Percentiles rank a stretch among this genome's conserved stretches.
Conservation (phyloP, 257 asterid species). For the Verbascum thapsus region DNA sequence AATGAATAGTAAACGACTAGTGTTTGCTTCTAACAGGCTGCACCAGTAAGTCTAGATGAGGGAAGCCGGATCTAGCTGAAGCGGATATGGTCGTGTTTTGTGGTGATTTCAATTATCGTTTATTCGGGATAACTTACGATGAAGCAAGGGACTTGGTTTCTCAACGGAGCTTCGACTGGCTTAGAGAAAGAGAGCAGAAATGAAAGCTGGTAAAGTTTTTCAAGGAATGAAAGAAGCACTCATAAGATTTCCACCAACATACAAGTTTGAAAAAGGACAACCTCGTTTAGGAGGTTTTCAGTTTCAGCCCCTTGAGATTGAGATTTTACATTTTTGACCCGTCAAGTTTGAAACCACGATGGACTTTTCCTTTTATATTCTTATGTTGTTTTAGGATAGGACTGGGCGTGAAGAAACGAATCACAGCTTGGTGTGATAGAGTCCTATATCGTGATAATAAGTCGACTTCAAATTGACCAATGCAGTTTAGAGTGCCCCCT, state of each 20-base stretch:
- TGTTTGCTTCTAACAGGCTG: conserved; percentile 41
- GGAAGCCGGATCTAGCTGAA: conserved; percentile 81
- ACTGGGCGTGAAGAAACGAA: conserved; percentile 90
- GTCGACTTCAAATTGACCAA: conserved; percentile 40
- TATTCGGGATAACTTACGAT: conserved; percentile 86
- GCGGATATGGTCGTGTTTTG: conserved; percentile 72
- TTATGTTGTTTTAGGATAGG: conserved; percentile 63
- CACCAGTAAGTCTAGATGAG: conserved; percentile 56
- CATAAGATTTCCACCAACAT: conserved; percentile 86
- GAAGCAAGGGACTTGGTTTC: conserved; percentile 95
- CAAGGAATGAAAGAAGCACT: conserved; percentile 95
- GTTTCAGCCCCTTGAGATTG: no score
- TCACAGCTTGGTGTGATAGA: conserved; percentile 97
- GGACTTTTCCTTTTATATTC: no score
- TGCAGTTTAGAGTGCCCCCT: conserved; percentile 83
- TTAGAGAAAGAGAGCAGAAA: conserved; percentile 93
- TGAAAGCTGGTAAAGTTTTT: conserved; percentile 91
- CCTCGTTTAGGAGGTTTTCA: conserved; percentile 97
- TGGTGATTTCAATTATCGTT: conserved; percentile 93
- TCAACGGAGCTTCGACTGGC: conserved; percentile 95
- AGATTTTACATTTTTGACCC: no score
- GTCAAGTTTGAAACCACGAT: no score
- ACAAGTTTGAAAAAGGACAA: conserved; percentile 90
- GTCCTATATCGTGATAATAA: conserved; percentile 74
- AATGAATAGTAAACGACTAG: no score